Base-by-base conservation (phyloP, 2,329 filamentous ascomycete genomes). In the Zymoseptoria pseudotritici region DNA sequence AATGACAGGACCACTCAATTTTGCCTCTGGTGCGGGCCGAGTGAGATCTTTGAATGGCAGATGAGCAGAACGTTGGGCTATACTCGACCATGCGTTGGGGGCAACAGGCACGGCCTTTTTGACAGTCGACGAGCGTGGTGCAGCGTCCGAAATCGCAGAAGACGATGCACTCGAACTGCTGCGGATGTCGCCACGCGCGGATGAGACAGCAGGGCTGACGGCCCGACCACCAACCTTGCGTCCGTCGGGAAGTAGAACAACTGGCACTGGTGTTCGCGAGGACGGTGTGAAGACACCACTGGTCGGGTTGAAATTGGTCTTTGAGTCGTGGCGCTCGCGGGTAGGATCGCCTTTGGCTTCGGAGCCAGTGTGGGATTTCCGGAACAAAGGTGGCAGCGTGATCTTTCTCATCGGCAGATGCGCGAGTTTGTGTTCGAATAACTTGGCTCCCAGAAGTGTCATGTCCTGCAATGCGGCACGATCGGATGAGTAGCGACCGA, bases 381-480 rank as follows among this genome's bases (percentile, higher is more conserved):
- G 80, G 66, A 86, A 85, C 21, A 86, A 66, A 52, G 76, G 72
- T 7, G 77, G 72, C 63, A 86, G 81, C 63, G 77, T 81, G 46
- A 77, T 75, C 31, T 74, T 78, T 50, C 73, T 73, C 71, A 82
- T 84, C 22, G 78, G 82, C 46, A 85, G 70, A 0, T 68, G 65
- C 7, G 76, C 73, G 50, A 85, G 69, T 61, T 83, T 80, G 61
- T 78, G 80, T 61, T 81, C 80, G 64, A 85, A 83, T 3, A 82
- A 78, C 46, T 80, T 73, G 21, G 82, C 82, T 68, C 85, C 82
- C 36, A 86, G 72, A 20, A 86, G 72, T 7, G 82, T 81, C 49
- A 86, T 76, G 54, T 80, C 78, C 21, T 75, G 73, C 8, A 76
- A 69, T 21, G 79, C 74, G 51, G 77, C 72, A 19, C 74, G 49